Evolutionary conservation across 257 asterid genomes (phyloP).

Genomic region (Solanum peruvianum): DNA sequence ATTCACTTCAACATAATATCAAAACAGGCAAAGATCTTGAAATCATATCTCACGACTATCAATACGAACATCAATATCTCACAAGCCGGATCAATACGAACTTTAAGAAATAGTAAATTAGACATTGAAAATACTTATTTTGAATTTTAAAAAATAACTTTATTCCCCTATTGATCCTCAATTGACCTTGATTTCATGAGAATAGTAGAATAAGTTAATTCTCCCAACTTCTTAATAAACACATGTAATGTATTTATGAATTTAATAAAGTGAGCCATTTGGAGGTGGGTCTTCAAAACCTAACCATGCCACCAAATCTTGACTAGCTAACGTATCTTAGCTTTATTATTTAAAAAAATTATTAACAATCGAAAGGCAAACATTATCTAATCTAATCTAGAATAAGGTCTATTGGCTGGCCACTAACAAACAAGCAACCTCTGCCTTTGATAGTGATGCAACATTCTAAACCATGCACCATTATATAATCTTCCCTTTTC

Average conservation of each 20-base stretch:
- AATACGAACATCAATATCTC: too few species aligned
- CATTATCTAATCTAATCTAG: neutral
- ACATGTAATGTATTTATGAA: neutral
- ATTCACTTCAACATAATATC: too few species aligned
- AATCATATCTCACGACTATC: too few species aligned
- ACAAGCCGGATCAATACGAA: too few species aligned
- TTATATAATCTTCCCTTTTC: neutral
- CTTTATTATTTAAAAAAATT: neutral
- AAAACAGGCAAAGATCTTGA: too few species aligned
- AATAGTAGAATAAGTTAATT: neutral
- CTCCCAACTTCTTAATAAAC: neutral
- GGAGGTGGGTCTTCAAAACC: slow-evolving; percentile 18
- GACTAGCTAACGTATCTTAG: neutral
- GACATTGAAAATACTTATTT: too few species aligned
- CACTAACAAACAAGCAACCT: neutral
- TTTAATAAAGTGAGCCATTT: neutral
- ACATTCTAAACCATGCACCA: neutral
- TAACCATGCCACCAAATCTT: slow-evolving; percentile 14
- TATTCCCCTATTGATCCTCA: too few species aligned
- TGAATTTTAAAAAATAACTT: too few species aligned
- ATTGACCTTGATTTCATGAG: neutral
- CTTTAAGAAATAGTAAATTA: too few species aligned
- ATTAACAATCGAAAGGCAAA: neutral
- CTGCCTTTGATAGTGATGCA: slow-evolving; percentile 1
- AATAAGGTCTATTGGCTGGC: neutral